Base-by-base conservation (phyloP, 768 basidiomycete species). In the Hortiboletus flavorubellus region DNA sequence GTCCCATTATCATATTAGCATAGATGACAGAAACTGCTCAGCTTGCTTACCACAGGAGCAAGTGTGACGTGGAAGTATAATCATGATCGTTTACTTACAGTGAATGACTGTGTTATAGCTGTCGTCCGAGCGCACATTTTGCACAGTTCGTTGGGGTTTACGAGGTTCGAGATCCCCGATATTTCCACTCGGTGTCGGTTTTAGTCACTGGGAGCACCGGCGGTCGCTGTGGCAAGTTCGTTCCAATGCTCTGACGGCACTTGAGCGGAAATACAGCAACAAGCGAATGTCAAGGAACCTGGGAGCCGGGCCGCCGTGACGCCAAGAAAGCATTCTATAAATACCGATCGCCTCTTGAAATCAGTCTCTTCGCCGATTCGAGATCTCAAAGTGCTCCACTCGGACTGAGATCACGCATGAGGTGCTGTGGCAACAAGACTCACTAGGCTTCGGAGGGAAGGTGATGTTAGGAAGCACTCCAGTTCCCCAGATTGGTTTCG, bases 181-280 rank as follows among this genome's bases (percentile, higher is more conserved):
- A 31, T 12, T 26, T 48, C 29, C 16, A 34, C 12, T 23, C 11
- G 26, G 42, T 15, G 43, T 33, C 33, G 12, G n/a, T 18, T 18
- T 33, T 38, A 30, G 34, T 40, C 16, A 16, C 33, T 3, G 58
- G 41, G 35, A 44, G 34, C n/a, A 12, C 10, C 18, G 12, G 37
- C 6, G 18, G 23, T 10, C 15, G 8, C 3, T 6, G 34, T n/a
- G 11, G 15, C 34, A 54, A 4, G 8, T 14, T 34, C 23, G 31
- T 18, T 23, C 8, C n/a, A 30, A 46, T 42, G 15, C 5, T 46
- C 40, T 34, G 44, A 54, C 51, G 66, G 67, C 23, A 46, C 18
- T 70, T 70, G 64, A 63, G 64, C 66, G 67, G 67, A 60, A 41
- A 54, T 66, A 60, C 46, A 55, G n/a, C 26, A 26, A 30, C 34